Conservation (phyloP, 2,329 filamentous ascomycete species). For the Epichloe brachyelytri region DNA sequence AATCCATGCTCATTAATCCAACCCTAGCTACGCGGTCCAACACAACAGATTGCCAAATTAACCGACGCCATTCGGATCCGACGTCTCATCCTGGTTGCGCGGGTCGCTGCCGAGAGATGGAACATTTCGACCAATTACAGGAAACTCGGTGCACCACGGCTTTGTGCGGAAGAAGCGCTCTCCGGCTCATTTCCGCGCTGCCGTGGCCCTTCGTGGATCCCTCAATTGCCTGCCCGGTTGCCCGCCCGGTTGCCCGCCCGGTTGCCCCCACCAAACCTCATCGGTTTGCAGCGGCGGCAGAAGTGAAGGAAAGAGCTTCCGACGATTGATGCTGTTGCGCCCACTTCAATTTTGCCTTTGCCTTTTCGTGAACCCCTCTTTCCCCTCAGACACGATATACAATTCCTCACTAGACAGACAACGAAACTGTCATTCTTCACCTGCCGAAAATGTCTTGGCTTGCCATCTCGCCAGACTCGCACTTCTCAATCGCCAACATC, state of each 20-base stretch:
- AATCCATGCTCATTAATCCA: too few species aligned
- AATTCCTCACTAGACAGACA: too few species aligned
- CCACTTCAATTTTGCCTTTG: background rate
- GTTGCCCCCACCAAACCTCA: background rate
- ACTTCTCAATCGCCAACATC: slow-evolving; percentile 67
- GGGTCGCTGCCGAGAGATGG: too few species aligned
- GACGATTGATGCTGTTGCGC: background rate
- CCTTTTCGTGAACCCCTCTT: too few species aligned
- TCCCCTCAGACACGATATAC: too few species aligned
- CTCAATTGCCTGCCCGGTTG: background rate
- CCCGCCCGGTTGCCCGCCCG: background rate
- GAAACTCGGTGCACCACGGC: background rate
- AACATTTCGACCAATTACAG: too few species aligned
- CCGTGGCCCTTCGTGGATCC: background rate
- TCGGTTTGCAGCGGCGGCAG: slow-evolving; percentile 1
- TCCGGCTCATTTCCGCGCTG: background rate
- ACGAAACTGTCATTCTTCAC: too few species aligned
- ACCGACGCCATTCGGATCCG: too few species aligned
- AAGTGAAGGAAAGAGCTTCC: slow-evolving; percentile 1
- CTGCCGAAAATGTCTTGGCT: slow-evolving; percentile 13
- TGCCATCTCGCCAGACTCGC: slow-evolving; percentile 12
- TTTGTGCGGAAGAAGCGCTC: background rate
- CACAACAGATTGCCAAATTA: too few species aligned
- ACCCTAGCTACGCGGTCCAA: too few species aligned
- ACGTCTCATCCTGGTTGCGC: too few species aligned